These are phyloP conservation scores for Arthrobotrys pseudoclavata DNA, from an alignment of 2,329 filamentous ascomycete genomes.

Conservation along the genomic window DNA sequence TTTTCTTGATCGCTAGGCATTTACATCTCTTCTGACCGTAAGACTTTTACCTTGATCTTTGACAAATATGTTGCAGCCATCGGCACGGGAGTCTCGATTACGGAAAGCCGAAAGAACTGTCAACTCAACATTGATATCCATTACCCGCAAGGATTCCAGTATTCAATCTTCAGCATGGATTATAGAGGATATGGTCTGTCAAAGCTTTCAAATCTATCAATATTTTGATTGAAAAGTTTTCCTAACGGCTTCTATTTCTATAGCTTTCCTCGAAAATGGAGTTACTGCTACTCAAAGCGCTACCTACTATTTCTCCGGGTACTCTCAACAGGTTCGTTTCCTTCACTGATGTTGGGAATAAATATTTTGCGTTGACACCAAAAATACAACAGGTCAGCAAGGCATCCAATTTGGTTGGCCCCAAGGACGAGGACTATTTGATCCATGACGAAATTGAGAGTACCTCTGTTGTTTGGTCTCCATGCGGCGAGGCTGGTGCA, in stretches of 20 bases:
- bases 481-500: constrained; percentile 69
- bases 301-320: constrained; percentile 72
- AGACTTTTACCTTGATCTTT: constrained; percentile 70
- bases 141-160: constrained; percentile 71
- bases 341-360: constrained; percentile 60
- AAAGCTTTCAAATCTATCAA: neutral
- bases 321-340: constrained; percentile 62
- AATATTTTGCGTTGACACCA: constrained; percentile 26
- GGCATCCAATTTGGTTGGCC: constrained; percentile 67
- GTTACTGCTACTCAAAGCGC: constrained; percentile 70
- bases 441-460: constrained; percentile 68
- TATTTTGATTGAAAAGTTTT: neutral
- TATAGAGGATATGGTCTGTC: constrained; percentile 69
- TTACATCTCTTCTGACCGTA: constrained; percentile 38
- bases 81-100: constrained; percentile 66
- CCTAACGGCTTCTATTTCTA: neutral
- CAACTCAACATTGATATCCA: constrained; percentile 71
- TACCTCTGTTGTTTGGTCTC: constrained; percentile 70
- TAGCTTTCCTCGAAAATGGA: constrained; percentile 67
- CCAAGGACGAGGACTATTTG: constrained; percentile 67
- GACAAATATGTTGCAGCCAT: constrained; percentile 70
- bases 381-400: constrained; percentile 35
- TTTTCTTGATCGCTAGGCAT: constrained; percentile 1
- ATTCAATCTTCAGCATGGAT: constrained; percentile 70
- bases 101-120: constrained; percentile 71